phyloP scores from a whole-genome alignment of 2,329 filamentous ascomycete genomes.

The Fusarium nygamai region DNA sequence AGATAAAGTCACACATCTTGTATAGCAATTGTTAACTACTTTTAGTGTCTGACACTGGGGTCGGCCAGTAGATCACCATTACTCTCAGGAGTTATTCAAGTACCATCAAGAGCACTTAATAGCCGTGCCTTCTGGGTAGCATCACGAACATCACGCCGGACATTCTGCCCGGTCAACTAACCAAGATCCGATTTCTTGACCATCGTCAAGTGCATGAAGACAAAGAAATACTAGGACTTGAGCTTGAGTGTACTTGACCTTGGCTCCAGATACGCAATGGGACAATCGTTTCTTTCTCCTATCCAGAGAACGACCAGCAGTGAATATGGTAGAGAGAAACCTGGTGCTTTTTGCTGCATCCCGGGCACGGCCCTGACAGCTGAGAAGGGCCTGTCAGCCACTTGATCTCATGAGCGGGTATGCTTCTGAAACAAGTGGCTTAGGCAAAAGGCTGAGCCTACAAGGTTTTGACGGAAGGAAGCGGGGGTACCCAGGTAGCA shows the following conservation, averaged over 20 bases:
- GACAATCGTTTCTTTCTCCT: neutral
- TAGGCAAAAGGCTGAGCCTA: conserved; percentile 31
- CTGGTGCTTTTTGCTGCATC: conserved; percentile 28
- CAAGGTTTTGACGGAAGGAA: neutral
- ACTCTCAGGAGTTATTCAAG: neutral
- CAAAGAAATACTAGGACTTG: neutral
- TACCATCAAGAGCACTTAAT: conserved; percentile 11
- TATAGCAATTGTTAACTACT: conserved; percentile 3
- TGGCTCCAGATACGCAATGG: neutral
- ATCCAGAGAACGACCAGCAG: conserved; percentile 20
- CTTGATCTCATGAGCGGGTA: conserved; percentile 22
- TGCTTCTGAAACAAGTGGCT: conserved; percentile 44
- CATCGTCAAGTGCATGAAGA: neutral
- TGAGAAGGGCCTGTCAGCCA: conserved; percentile 32
- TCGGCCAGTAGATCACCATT: conserved; percentile 4
- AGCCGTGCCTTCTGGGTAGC: neutral
- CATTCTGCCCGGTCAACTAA: neutral
- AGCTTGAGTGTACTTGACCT: neutral
- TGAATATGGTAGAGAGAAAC: conserved; percentile 26
- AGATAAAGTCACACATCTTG: conserved; percentile 38
- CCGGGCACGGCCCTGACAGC: conserved; percentile 19
- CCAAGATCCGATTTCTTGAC: neutral
- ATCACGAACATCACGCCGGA: neutral
- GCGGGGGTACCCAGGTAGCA: conserved; percentile 18
- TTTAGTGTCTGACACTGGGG: conserved; percentile 12